These are phyloP conservation scores for Boletus pseudo-olivaceus DNA, from an alignment of 768 basidiomycete species.

Conservation along the genomic window DNA sequence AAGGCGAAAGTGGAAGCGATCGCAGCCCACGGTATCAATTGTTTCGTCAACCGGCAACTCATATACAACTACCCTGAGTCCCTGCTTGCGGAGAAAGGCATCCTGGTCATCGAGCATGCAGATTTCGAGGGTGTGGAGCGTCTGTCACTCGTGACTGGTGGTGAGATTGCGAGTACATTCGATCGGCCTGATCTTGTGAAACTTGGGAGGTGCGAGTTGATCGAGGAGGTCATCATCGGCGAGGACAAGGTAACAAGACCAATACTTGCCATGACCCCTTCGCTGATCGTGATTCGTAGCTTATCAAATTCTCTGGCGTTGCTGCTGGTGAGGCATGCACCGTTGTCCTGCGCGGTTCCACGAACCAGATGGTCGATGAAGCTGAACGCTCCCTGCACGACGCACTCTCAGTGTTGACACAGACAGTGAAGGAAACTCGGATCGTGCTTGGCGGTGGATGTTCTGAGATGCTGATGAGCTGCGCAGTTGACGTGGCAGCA, in stretches of 20 bases:
- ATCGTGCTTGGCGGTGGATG: slow-evolving; percentile 95
- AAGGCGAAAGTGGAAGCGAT: slow-evolving; percentile 96
- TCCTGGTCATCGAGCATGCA: slow-evolving; percentile 96
- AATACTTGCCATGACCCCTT: neutral
- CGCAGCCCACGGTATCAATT: slow-evolving; percentile 91
- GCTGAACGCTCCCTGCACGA: slow-evolving; percentile 97
- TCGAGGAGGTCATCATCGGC: slow-evolving; percentile 99
- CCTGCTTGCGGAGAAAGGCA: slow-evolving; percentile 89
- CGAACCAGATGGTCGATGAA: slow-evolving; percentile 98
- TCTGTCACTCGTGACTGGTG: slow-evolving; percentile 92
- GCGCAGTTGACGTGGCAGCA: slow-evolving; percentile 86
- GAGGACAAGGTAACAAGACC: slow-evolving; percentile 81
- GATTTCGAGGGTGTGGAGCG: slow-evolving; percentile 99
- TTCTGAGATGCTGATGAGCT: slow-evolving; percentile 97
- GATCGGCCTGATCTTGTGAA: slow-evolving; percentile 90
- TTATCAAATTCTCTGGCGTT: slow-evolving; percentile 99
- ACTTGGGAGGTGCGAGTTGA: slow-evolving; percentile 88
- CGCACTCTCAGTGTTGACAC: slow-evolving; percentile 93
- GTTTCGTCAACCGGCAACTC: slow-evolving; percentile 96
- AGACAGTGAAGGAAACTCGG: slow-evolving; percentile 96
- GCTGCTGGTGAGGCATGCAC: slow-evolving; percentile 98
- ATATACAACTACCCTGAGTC: slow-evolving; percentile 99
- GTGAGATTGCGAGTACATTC: slow-evolving; percentile 95
- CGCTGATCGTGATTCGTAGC: slow-evolving; percentile 41
- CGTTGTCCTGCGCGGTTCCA: slow-evolving; percentile 94